A percentile compares a stretch with the other conserved stretches of the same genome.
Evolutionary conservation across 306 rosid genomes (phyloP).

Genomic region (Pterocarpus santalinus): DNA sequence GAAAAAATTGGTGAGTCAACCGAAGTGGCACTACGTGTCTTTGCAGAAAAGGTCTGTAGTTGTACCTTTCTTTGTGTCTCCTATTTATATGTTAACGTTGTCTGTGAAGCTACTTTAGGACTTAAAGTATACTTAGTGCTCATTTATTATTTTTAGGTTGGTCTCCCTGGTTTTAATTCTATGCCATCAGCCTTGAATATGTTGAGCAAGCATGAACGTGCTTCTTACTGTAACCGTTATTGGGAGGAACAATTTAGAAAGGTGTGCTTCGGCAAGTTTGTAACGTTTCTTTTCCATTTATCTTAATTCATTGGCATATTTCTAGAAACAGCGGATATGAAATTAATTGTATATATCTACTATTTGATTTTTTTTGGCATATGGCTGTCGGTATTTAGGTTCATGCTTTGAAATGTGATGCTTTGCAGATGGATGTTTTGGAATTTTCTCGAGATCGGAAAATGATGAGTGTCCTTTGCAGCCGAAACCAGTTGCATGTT

Average conservation of each 20-base stretch:
- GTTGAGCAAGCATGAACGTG: constrained; percentile 95
- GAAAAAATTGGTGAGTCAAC: constrained; percentile 99
- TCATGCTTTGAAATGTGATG: constrained; percentile 51
- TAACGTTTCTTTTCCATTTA: constrained; percentile 38
- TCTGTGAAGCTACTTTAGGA: constrained; percentile 28
- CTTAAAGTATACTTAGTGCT: constrained; percentile 36
- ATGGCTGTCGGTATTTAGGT: constrained; percentile 26
- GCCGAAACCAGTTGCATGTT: constrained; percentile 79
- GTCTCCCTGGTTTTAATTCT: constrained; percentile 95
- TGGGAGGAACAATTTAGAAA: constrained; percentile 95
- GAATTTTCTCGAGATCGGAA: constrained; percentile 96
- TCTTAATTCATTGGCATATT: constrained; percentile 24
- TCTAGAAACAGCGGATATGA: constrained; percentile 32
- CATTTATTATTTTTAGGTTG: constrained; percentile 67
- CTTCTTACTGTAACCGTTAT: constrained; percentile 96
- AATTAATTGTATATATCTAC: constrained; percentile 30
- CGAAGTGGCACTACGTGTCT: constrained; percentile 97
- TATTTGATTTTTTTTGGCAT: constrained; percentile 32
- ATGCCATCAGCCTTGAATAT: constrained; percentile 94
- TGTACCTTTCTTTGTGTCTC: constrained; percentile 44
- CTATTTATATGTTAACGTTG: constrained; percentile 1
- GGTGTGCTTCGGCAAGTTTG: constrained; percentile 60
- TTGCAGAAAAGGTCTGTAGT: constrained; percentile 82
- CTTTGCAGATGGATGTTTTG: constrained; percentile 76
- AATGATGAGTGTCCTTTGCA: constrained; percentile 97